Evolutionary conservation across 1,139 yeast genomes (phyloP).

Genomic region (Debaryomyces robertsiae): DNA sequence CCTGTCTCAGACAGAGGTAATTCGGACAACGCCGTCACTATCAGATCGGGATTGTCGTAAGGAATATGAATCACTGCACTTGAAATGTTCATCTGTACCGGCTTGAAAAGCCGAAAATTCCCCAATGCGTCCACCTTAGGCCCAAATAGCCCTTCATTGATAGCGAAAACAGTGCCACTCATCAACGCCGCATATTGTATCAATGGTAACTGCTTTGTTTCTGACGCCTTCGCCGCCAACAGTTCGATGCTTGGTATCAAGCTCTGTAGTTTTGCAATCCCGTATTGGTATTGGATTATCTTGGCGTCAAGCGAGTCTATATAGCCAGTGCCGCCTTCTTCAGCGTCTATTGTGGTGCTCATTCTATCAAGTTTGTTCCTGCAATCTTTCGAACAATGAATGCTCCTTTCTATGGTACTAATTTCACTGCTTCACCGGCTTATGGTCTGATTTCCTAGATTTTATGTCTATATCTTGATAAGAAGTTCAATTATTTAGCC

Average conservation of each 20-base stretch:
- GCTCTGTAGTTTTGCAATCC: slow-evolving; percentile 34
- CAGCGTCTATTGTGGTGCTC: slow-evolving; percentile 3
- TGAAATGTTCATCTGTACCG: slow-evolving; percentile 33
- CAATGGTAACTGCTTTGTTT: slow-evolving; percentile 23
- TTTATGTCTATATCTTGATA: no score
- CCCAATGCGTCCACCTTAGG: slow-evolving; percentile 46
- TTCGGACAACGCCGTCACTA: slow-evolving; percentile 32
- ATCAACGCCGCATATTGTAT: slow-evolving; percentile 43
- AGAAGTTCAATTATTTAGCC: no score
- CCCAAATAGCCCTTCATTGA: slow-evolving; percentile 49
- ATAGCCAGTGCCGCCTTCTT: slow-evolving; percentile 6
- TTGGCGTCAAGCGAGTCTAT: slow-evolving; percentile 35
- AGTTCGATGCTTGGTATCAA: slow-evolving; percentile 24
- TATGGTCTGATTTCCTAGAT: no score
- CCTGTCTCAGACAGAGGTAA: slow-evolving; percentile 34
- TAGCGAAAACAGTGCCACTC: slow-evolving; percentile 49
- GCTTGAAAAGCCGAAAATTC: slow-evolving; percentile 42
- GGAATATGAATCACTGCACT: slow-evolving; percentile 43
- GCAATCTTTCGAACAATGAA: not conserved
- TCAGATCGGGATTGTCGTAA: slow-evolving; percentile 39
- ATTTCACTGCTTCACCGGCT: no score
- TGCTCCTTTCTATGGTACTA: no score
- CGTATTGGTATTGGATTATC: slow-evolving; percentile 44
- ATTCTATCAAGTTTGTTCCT: not conserved
- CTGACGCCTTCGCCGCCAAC: slow-evolving; percentile 10